phyloP scores from a whole-genome alignment of 2,329 filamentous ascomycete genomes.

The Hypoxylon sp. region DNA sequence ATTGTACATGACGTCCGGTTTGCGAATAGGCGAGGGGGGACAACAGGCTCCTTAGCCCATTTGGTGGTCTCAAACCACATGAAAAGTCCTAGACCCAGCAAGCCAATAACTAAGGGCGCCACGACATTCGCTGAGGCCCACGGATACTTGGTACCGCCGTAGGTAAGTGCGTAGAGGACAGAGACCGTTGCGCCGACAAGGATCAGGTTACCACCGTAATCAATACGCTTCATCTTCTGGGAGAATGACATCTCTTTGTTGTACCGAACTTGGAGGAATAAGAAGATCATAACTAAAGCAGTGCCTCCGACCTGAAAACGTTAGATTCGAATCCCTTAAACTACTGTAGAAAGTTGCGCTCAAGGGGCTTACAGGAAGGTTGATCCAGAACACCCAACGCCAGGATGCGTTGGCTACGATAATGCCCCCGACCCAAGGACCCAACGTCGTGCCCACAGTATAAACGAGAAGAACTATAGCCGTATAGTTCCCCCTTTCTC shows the following conservation, averaged over 20 bases:
- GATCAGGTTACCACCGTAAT: constrained; percentile 26
- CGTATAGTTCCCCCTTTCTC: constrained; percentile 23
- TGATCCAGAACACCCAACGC: constrained; percentile 39
- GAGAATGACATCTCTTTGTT: constrained; percentile 23
- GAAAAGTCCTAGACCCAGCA: constrained; percentile 32
- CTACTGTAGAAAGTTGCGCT: too few species aligned
- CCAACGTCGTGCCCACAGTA: constrained; percentile 14
- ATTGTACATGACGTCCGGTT: constrained; percentile 57
- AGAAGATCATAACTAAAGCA: constrained; percentile 10
- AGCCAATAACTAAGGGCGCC: constrained; percentile 35
- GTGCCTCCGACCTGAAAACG: constrained; percentile 5
- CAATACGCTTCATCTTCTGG: constrained; percentile 31
- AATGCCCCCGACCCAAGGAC: constrained; percentile 25
- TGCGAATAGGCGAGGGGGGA: constrained; percentile 61
- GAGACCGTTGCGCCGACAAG: constrained; percentile 28
- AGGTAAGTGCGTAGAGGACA: constrained; percentile 38
- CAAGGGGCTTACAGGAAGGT: constrained; percentile 7
- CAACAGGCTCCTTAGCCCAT: constrained; percentile 51
- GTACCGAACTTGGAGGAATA: constrained; percentile 24
- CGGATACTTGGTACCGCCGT: constrained; percentile 22
- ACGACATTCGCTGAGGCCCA: constrained; percentile 40
- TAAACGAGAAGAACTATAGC: constrained; percentile 26
- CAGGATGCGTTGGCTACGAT: constrained; percentile 28
- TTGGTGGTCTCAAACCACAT: neutral
- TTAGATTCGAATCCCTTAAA: too few species aligned